A percentile compares a stretch with the other conserved stretches of the same genome.
phyloP scores from a whole-genome alignment of 352 stramenopile genomes.

The Pythium brachiatum region DNA sequence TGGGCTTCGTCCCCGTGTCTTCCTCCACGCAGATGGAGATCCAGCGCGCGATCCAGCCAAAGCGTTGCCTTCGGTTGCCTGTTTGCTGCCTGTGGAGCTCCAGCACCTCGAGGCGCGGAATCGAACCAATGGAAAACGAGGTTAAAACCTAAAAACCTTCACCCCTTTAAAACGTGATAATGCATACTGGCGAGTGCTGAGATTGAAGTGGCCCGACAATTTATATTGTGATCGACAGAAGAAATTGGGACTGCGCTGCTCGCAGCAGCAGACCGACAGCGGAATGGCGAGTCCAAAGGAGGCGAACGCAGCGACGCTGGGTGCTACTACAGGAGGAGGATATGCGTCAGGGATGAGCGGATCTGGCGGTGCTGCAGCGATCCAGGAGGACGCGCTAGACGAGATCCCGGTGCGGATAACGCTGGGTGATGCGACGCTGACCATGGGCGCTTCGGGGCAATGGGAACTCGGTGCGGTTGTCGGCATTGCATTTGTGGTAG shows the following conservation, averaged over 20 bases:
- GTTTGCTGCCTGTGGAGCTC: constrained; percentile 8
- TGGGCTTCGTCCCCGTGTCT: not conserved
- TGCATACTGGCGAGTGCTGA: constrained; percentile 14
- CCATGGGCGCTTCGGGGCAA: constrained; percentile 36
- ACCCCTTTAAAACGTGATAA: constrained; percentile 23
- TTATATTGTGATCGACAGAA: not conserved
- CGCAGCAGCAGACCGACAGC: not conserved
- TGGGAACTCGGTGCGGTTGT: constrained; percentile 63
- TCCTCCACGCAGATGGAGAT: not conserved
- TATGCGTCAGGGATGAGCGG: not conserved
- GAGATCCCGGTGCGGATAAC: constrained; percentile 62
- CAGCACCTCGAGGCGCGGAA: constrained; percentile 4
- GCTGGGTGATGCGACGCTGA: constrained; percentile 51
- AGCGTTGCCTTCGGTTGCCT: constrained; percentile 14
- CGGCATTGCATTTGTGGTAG: not conserved
- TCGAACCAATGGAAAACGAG: constrained; percentile 25
- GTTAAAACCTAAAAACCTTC: constrained; percentile 30
- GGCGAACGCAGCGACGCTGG: not conserved
- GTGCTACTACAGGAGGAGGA: not conserved
- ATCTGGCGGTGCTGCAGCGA: not conserved
- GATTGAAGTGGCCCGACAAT: constrained; percentile 5
- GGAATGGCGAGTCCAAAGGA: constrained; percentile 29
- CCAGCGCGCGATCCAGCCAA: not conserved
- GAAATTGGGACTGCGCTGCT: constrained; percentile 1
- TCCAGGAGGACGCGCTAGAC: constrained; percentile 11